Percentiles rank a stretch among this genome's conserved stretches.
Conservation (phyloP, 2,329 filamentous ascomycete genomes). For the Pseudonectria foliicola region DNA sequence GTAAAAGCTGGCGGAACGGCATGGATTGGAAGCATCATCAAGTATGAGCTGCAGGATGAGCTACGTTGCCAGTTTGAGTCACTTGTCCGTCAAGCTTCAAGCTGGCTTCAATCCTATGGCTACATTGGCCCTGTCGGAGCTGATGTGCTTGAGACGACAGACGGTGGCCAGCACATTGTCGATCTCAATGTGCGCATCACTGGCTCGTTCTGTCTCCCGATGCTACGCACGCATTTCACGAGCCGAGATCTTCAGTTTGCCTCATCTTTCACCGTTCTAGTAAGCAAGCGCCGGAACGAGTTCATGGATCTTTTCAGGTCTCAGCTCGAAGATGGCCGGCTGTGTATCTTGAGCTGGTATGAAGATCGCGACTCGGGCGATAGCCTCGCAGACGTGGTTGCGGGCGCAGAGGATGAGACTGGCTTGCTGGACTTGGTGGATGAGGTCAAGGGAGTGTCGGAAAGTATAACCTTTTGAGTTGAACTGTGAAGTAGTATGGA, state of each 20-base stretch:
- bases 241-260: slow-evolving; percentile 19
- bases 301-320: slow-evolving; percentile 21
- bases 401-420: slow-evolving; percentile 21
- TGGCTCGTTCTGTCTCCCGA: slow-evolving; percentile 23
- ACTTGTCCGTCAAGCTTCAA: slow-evolving; percentile 16
- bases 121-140: slow-evolving; percentile 28
- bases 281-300: slow-evolving; percentile 11
- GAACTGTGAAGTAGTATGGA: neutral
- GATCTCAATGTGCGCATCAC: slow-evolving; percentile 29
- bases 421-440: slow-evolving; percentile 15
- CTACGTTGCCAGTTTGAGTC: slow-evolving; percentile 20
- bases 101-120: slow-evolving; percentile 21
- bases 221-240: slow-evolving; percentile 24
- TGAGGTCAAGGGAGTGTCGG: slow-evolving; percentile 18
- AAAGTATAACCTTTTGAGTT: slow-evolving; percentile 24
- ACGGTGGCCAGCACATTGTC: slow-evolving; percentile 20
- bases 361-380: slow-evolving; percentile 19
- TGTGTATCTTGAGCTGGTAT: slow-evolving; percentile 27
- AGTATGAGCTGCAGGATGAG: slow-evolving; percentile 23
- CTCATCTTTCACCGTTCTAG: slow-evolving; percentile 23
- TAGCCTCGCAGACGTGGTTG: slow-evolving; percentile 25
- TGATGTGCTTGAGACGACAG: slow-evolving; percentile 25
- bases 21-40: slow-evolving; percentile 29
- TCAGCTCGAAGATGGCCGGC: slow-evolving; percentile 19
- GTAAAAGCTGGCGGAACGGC: slow-evolving; percentile 24